Conservation (phyloP, 805 yeast species). For the Komagataella phaffii region DNA sequence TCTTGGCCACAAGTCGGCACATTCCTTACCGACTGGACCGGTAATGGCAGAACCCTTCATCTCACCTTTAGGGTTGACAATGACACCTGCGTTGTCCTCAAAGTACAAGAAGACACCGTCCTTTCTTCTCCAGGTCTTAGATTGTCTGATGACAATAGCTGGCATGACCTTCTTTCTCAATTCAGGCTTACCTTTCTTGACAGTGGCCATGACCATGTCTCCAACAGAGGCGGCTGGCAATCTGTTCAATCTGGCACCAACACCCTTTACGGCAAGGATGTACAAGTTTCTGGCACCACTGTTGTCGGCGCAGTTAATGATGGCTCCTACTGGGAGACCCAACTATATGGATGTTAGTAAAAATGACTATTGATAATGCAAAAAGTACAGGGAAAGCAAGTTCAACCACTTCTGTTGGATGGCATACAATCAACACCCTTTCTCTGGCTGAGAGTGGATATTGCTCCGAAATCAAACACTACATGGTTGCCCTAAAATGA, state of each 20-base stretch:
- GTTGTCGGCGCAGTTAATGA: slow-evolving; percentile 99
- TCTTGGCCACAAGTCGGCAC: slow-evolving; percentile 99
- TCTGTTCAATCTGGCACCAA: slow-evolving; percentile 99
- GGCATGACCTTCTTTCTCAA: slow-evolving; percentile 99
- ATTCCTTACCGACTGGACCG: slow-evolving; percentile 99
- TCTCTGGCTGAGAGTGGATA: neutral
- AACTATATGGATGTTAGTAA: slow-evolving; percentile 40
- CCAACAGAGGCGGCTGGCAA: slow-evolving; percentile 99
- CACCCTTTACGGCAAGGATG: slow-evolving; percentile 97
- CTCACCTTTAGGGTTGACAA: slow-evolving; percentile 99
- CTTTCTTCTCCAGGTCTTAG: slow-evolving; percentile 99
- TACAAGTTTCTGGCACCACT: slow-evolving; percentile 99
- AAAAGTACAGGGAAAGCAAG: neutral
- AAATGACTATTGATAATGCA: neutral
- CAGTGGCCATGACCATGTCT: slow-evolving; percentile 99
- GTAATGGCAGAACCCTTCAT: slow-evolving; percentile 99
- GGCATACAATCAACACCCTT: neutral
- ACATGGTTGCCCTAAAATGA: no score
- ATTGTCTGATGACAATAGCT: slow-evolving; percentile 98
- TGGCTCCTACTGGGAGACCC: slow-evolving; percentile 99
- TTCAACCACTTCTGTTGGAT: neutral
- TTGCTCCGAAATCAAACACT: neutral
- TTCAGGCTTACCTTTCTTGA: slow-evolving; percentile 99
- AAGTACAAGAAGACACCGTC: slow-evolving; percentile 99
- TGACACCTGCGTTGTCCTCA: slow-evolving; percentile 99